Base-by-base conservation (phyloP, 495 filamentous ascomycete species). In the Hapsidospora chrysogenum region DNA sequence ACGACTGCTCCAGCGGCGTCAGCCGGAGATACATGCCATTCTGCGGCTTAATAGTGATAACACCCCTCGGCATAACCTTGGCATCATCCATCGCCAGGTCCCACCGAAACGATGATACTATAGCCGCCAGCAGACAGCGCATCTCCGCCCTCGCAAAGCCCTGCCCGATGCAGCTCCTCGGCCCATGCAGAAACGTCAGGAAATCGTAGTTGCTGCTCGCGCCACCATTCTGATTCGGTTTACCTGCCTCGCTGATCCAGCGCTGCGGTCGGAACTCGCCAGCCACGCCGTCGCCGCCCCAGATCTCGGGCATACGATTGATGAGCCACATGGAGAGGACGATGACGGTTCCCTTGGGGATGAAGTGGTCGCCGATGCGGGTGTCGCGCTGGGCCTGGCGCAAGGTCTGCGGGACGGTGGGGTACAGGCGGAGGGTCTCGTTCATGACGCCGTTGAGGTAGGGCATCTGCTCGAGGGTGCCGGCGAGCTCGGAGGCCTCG, bases 71-170 rank as follows among this genome's bases (percentile, higher is more conserved):
- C 8, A 61, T 42, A n/a, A 85, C 35, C 39, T 76, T 67, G 17
- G 52, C 58, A 53, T 70, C 64, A 38, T 65, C 62, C 47, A 39
- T 35, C 29, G 66, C 51, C 23, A 82, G 42, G 53, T 70, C 65
- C 44, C 84, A 70, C 43, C 76, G 62, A 43, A 77, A 92, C 27
- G 68, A 61, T 10, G 83, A 83, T 14, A 87, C 72, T 56, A 75
- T 65, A 3, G 69, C 66, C 34, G 84, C 86, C 32, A 97, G 40
- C 43, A 94, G 54, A 47, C 74, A 83, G 6, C 79, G 80, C 51
- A 92, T 80, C 62, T 95, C 89, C 0, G 73, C 63, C 53, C 74
- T 79, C 0, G 85, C 80, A 56, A 97, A 97, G 2, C 64, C 63
- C 52, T 62, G 58, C 4, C 74, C 74, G 33, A 78, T 76, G 44